Conservation (phyloP, 179 eudicot species). For the Spinacia oleracea region DNA sequence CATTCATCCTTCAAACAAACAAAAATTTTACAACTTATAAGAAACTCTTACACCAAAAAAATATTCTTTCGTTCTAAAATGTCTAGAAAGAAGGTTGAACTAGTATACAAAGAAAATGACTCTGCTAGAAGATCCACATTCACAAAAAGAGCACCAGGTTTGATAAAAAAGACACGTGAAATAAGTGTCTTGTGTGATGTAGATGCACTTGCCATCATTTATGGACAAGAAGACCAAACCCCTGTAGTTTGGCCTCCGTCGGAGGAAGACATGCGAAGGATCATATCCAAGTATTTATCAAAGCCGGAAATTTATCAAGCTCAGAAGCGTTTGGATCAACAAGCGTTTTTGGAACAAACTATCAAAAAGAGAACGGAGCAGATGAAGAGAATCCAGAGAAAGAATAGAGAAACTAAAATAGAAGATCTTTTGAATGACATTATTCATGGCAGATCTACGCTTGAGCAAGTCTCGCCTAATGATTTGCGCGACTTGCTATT, state of each 20-base stretch:
- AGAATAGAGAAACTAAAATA: constrained; percentile 11
- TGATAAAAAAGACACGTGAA: constrained; percentile 32
- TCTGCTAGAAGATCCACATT: constrained; percentile 23
- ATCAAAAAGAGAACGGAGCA: constrained; percentile 14
- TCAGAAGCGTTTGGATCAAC: constrained; percentile 17
- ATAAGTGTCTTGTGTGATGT: constrained; percentile 25
- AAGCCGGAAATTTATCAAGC: background rate
- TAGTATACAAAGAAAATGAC: constrained; percentile 13
- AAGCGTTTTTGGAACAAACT: background rate
- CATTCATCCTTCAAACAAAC: too few species aligned
- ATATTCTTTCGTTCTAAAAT: background rate
- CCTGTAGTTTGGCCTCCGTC: constrained; percentile 20
- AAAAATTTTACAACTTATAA: too few species aligned
- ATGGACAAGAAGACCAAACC: background rate
- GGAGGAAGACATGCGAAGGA: background rate
- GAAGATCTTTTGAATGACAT: background rate
- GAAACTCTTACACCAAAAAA: too few species aligned
- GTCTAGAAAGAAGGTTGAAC: constrained; percentile 26
- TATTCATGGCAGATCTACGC: background rate
- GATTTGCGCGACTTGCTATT: constrained; percentile 12
- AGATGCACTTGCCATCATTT: constrained; percentile 7
- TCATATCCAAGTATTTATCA: background rate
- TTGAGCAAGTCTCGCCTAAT: background rate
- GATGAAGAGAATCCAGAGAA: background rate
- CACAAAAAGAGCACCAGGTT: constrained; percentile 10